Conservation (phyloP, 1,139 yeast species). For the Casaregolazyma suthepensis region DNA sequence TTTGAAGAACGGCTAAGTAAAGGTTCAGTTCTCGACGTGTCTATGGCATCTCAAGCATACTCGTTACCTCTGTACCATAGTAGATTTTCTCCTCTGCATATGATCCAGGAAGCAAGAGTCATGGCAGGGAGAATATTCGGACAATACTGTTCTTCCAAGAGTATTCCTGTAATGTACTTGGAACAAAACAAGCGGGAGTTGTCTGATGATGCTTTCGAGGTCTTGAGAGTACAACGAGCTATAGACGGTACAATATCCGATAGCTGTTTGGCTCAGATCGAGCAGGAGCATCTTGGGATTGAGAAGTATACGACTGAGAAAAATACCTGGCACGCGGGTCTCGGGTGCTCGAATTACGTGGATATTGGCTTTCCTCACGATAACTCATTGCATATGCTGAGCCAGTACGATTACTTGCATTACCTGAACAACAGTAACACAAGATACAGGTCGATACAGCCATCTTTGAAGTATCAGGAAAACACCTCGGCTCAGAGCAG, state of each 20-base stretch:
- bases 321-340: conserved; percentile 18
- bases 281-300: conserved; percentile 8
- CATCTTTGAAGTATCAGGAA: not conserved
- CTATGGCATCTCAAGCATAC: conserved; percentile 11
- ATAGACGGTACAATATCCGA: conserved; percentile 5
- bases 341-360: conserved; percentile 20
- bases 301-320: conserved; percentile 9
- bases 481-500: conserved; percentile 10
- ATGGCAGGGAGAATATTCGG: conserved; percentile 16
- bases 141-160: conserved; percentile 7
- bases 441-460: not conserved
- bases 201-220: conserved; percentile 4
- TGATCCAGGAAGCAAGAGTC: conserved; percentile 17
- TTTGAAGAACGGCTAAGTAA: conserved; percentile 10
- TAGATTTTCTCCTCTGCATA: conserved; percentile 2
- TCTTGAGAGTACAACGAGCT: conserved; percentile 2
- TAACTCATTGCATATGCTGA: conserved; percentile 15
- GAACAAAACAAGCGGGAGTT: not conserved
- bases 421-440: not conserved
- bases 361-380: conserved; percentile 24
- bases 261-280: conserved; percentile 8
- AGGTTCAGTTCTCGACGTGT: conserved; percentile 14
- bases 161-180: conserved; percentile 8
- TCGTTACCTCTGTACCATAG: conserved; percentile 1
- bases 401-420: conserved; percentile 17